Percentiles rank a stretch among this genome's conserved stretches.
Conservation (phyloP, 1,284 basidiomycete species). For the Mycena sp. region DNA sequence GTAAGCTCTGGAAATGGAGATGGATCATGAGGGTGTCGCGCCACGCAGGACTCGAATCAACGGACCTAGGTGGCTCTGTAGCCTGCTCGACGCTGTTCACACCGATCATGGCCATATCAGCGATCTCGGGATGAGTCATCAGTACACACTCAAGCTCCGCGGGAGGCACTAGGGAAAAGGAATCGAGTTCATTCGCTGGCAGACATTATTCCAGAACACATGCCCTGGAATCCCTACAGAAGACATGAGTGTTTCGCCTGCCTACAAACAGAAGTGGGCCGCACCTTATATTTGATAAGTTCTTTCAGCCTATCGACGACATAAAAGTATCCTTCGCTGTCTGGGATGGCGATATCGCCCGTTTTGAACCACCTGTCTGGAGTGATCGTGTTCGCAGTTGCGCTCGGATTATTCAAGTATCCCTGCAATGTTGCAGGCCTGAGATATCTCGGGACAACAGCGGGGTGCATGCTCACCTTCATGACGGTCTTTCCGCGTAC, state of each 20-base stretch:
- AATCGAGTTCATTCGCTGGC: too few relatives aligned
- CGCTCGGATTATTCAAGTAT: conserved; percentile 64
- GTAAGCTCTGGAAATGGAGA: conserved; percentile 63
- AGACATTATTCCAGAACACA: not conserved
- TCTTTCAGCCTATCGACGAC: conserved; percentile 79
- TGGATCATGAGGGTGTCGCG: too few relatives aligned
- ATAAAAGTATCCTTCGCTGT: conserved; percentile 70
- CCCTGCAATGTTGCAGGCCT: conserved; percentile 48
- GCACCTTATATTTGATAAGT: conserved; percentile 75
- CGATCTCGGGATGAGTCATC: conserved; percentile 74
- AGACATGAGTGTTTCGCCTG: too few relatives aligned
- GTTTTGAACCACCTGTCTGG: conserved; percentile 78
- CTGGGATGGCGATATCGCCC: conserved; percentile 69
- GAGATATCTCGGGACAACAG: not conserved
- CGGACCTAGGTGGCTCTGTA: conserved; percentile 78
- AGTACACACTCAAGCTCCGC: conserved; percentile 84
- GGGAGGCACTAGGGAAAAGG: conserved; percentile 67
- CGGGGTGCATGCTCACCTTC: conserved; percentile 33
- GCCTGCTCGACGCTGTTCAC: conserved; percentile 68
- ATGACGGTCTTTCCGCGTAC: conserved; percentile 41
- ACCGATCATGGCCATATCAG: conserved; percentile 81
- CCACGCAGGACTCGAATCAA: not conserved
- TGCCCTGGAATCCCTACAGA: conserved; percentile 74
- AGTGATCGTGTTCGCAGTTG: conserved; percentile 67
- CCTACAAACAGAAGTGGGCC: not conserved